Evolutionary conservation across 1,139 yeast species (phyloP).

Genomic region (Candida sp.): DNA sequence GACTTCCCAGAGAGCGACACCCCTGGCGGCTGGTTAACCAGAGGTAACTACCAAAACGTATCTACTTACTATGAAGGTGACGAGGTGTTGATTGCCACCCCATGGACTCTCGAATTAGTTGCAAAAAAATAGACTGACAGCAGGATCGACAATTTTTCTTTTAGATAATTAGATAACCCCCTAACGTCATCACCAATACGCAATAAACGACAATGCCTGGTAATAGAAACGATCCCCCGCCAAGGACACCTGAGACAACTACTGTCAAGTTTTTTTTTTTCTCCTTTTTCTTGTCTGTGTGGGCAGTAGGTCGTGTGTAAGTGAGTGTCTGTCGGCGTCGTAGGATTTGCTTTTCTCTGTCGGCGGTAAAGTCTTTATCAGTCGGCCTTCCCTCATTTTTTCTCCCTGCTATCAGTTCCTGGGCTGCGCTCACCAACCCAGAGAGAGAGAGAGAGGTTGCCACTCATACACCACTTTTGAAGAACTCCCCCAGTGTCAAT

Average conservation of each 20-base stretch:
- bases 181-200: too few species aligned
- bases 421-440: too few species aligned
- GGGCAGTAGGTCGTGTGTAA: too few species aligned
- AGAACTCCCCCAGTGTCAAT: not conserved
- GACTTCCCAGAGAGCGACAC: slow-evolving; percentile 41
- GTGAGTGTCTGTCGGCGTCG: too few species aligned
- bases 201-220: too few species aligned
- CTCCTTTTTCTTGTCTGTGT: not conserved
- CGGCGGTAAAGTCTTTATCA: too few species aligned
- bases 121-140: slow-evolving; percentile 5
- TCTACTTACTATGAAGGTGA: slow-evolving; percentile 40
- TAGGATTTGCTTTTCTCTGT: too few species aligned
- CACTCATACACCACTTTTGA: not conserved
- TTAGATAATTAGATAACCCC: too few species aligned
- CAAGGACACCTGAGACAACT: not conserved
- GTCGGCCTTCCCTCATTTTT: not conserved
- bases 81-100: slow-evolving; percentile 28
- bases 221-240: not conserved
- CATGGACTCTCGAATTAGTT: slow-evolving; percentile 31
- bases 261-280: not conserved
- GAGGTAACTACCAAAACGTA: slow-evolving; percentile 39
- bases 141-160: not conserved
- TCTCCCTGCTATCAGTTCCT: not conserved
- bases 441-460: too few species aligned
- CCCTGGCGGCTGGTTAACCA: slow-evolving; percentile 45